Base-by-base conservation (phyloP, 208 protist species). In the Kentomonas sorsogonicus region DNA sequence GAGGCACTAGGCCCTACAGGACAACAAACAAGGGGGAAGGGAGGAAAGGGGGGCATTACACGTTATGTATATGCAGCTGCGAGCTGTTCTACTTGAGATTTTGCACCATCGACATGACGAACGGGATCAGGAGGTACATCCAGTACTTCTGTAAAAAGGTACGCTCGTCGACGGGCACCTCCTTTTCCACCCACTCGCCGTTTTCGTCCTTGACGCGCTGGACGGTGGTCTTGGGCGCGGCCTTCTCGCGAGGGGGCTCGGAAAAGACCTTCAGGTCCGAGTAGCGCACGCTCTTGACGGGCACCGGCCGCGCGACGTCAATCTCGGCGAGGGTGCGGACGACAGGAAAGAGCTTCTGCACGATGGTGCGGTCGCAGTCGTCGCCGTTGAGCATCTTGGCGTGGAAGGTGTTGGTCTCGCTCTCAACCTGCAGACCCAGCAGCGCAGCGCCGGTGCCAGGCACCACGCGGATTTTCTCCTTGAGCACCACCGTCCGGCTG, bases 111-210 rank as follows among this genome's bases (percentile, higher is more conserved):
- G 75, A 83, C 59, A 92, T 66, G 54, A 56, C 74, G 51, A 93
- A 57, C 3, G 76, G 72, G 9, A 91, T 36, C 16, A 86, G 68
- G 16, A 95, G 36, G 60, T 87, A 92, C 59, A 86, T 74, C 83
- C 89, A 91, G 68, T 95, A 95, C 83, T 93, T 95, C 62, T 91
- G 74, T 22, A 95, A 46, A 56, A 95, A 95, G 23, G 77, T 70
- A 22, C 77, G 75, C 20, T 88, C 81, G 23, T 89, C 83, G 7
- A 83, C 82, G 22, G 72, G 59, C 0, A 80, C 82, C 40, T 87
- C 86, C 47, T 80, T 69, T 54, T 89, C 79, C 16, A 78, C 75
- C 39, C 72, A 61, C 60, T 88, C 69, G 29, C 76, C 80, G 4
- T 79, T 69, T 1, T 58, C 66, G 53, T 79, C 77, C 54, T 73